These are phyloP conservation scores for Eudorina sp. DNA, from an alignment of 139 green algal species.

Conservation along the genomic window DNA sequence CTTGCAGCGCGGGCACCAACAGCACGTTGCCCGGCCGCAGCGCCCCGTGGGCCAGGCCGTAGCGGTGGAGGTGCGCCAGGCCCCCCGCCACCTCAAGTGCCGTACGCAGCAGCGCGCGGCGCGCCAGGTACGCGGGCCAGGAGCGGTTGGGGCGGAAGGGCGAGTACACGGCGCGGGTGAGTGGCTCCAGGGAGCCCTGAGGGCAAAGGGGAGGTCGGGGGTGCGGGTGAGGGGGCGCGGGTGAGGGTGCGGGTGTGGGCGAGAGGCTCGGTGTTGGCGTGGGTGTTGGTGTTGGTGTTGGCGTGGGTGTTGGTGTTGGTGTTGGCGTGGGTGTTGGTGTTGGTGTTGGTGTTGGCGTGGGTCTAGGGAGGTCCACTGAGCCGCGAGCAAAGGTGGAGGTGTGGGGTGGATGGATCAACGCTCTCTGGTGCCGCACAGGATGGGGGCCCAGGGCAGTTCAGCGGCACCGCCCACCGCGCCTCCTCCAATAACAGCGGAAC, in stretches of 20 bases:
- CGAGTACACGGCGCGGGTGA: background rate
- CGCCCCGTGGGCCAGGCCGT: constrained; percentile 3
- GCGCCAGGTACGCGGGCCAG: constrained; percentile 47
- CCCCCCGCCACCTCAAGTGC: constrained; percentile 11
- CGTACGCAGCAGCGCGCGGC: constrained; percentile 39
- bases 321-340: too few species aligned
- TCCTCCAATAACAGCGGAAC: background rate
- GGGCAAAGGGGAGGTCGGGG: background rate
- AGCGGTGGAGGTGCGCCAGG: constrained; percentile 19
- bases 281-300: too few species aligned
- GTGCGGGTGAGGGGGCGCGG: background rate
- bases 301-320: too few species aligned
- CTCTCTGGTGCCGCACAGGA: too few species aligned
- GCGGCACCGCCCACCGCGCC: too few species aligned
- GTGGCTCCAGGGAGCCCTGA: constrained; percentile 24
- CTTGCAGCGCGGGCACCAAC: background rate
- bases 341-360: too few species aligned
- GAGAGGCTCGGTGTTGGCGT: too few species aligned
- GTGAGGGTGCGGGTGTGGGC: background rate
- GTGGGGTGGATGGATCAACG: too few species aligned
- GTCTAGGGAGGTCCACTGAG: too few species aligned
- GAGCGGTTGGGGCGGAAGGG: constrained; percentile 43
- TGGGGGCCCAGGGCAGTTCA: too few species aligned
- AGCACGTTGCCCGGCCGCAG: constrained; percentile 31
- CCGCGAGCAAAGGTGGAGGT: too few species aligned